phyloP scores from a whole-genome alignment of 2,329 filamentous ascomycete genomes.

The Diaporthe ilicicola region DNA sequence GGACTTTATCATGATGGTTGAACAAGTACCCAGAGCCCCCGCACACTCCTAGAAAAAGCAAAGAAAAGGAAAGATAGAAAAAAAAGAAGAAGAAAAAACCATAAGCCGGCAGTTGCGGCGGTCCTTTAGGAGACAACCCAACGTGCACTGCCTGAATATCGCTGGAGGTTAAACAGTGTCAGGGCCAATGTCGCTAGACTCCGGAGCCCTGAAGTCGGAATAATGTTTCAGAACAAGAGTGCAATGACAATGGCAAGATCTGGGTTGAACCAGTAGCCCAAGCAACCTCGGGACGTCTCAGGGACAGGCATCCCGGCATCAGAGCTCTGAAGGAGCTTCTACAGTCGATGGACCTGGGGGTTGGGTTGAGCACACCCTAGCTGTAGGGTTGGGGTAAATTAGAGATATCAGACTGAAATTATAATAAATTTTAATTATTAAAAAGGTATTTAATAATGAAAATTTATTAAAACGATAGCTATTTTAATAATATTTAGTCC shows the following conservation, averaged over 20 bases:
- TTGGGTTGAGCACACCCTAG: not conserved
- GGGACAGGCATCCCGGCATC: not conserved
- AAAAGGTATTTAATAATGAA: no score
- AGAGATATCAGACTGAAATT: not conserved
- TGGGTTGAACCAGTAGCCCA: not conserved
- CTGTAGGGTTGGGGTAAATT: not conserved
- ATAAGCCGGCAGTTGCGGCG: no score
- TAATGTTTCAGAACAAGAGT: not conserved
- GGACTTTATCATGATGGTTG: not conserved
- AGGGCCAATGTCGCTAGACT: not conserved
- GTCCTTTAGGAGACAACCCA: not conserved
- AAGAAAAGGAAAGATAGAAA: no score
- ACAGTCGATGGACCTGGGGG: not conserved
- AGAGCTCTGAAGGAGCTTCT: not conserved
- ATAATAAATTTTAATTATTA: no score
- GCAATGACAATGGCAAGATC: not conserved
- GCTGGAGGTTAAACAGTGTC: not conserved
- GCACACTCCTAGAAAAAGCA: no score
- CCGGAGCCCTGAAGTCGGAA: no score
- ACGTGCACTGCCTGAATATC: no score
- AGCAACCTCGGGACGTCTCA: no score
- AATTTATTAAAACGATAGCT: no score
- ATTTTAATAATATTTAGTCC: no score
- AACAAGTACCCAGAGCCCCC: not conserved
- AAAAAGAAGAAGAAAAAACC: no score